Evolutionary conservation across 208 protist genomes (phyloP).

Genomic region (Wallacemonas sp.): DNA sequence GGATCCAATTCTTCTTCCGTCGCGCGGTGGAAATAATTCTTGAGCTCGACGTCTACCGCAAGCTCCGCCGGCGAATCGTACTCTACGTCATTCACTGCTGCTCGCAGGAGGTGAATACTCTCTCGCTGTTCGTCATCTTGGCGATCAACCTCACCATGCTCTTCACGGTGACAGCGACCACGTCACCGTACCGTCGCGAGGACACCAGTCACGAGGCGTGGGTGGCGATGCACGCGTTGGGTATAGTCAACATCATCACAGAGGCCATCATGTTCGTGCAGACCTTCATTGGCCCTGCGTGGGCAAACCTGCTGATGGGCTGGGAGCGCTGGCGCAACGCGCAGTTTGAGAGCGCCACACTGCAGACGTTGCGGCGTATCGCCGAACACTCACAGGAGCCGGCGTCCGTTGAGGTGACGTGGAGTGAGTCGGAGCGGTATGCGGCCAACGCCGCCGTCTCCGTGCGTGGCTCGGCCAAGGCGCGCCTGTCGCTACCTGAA

Average conservation of each 20-base stretch:
- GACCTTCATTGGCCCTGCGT: slow-evolving; percentile 27
- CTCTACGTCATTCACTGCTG: slow-evolving; percentile 40
- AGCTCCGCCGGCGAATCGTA: slow-evolving; percentile 23
- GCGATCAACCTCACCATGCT: slow-evolving; percentile 53
- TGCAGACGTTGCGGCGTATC: neutral
- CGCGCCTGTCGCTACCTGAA: neutral
- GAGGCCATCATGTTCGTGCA: slow-evolving; percentile 40
- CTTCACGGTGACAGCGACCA: slow-evolving; percentile 28
- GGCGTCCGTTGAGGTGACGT: neutral
- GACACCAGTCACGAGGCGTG: slow-evolving; percentile 13
- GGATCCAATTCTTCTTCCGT: slow-evolving; percentile 54
- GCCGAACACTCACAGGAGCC: neutral
- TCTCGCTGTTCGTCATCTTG: slow-evolving; percentile 36
- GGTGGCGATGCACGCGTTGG: slow-evolving; percentile 17
- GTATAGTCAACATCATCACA: slow-evolving; percentile 28
- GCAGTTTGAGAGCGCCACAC: neutral
- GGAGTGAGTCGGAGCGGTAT: neutral
- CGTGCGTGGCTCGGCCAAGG: neutral
- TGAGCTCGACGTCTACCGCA: slow-evolving; percentile 42
- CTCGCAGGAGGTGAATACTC: slow-evolving; percentile 24
- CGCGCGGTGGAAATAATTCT: slow-evolving; percentile 28
- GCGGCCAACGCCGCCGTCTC: neutral
- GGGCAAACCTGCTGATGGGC: slow-evolving; percentile 32
- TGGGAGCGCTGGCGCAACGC: slow-evolving; percentile 34
- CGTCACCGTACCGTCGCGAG: slow-evolving; percentile 26